Base-by-base conservation (phyloP, 306 rosid genomes). In the Acacia crassicarpa region DNA sequence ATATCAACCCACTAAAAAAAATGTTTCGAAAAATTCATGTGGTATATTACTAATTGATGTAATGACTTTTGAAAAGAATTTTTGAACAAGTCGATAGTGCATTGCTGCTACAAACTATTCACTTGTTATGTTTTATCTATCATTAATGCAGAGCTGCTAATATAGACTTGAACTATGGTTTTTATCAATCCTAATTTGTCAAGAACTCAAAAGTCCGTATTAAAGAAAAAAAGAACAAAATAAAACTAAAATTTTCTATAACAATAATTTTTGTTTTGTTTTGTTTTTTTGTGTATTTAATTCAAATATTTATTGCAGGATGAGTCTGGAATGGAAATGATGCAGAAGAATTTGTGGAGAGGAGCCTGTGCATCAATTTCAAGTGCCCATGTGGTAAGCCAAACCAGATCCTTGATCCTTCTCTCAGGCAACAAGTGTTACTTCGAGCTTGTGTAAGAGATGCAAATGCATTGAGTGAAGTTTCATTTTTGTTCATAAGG, bases 311-410 rank as follows among this genome's bases (percentile, higher is more conserved):
- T 20, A 20, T 35, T 68, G 32, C 3, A 40, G 73, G 73, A 20
- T 19, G 73, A 40, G 13, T 17, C 49, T 20, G 49, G 15, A 40
- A 23, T 10, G 4, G 48, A 15, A 38, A 38, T 19, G 30, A 49
- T 17, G 9, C 13, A 68, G 86, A 83, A 19, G 90, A 88, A 67
- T 73, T 81, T 16, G 76, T 58, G 22, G 90, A 81, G 22, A 89
- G 88, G 79, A 68, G 85, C 79, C 77, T 88, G 17, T 54, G 67
- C 73, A 58, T 90, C 9, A 77, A 77, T 67, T 86, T 90, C 87
- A 86, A 85, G 71, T 90, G 93, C 44, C 89, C 90, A 17, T 90
- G 90, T 81, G 82, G 83, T 62, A 82, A 84, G 59, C 85, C 74
- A 23, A 86, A 86, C 49, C 86, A 88, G 79, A 85, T 90, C 44